These are phyloP conservation scores for Zymoseptoria ardabiliae DNA, from an alignment of 2,329 filamentous ascomycete genomes.

Conservation along the genomic window DNA sequence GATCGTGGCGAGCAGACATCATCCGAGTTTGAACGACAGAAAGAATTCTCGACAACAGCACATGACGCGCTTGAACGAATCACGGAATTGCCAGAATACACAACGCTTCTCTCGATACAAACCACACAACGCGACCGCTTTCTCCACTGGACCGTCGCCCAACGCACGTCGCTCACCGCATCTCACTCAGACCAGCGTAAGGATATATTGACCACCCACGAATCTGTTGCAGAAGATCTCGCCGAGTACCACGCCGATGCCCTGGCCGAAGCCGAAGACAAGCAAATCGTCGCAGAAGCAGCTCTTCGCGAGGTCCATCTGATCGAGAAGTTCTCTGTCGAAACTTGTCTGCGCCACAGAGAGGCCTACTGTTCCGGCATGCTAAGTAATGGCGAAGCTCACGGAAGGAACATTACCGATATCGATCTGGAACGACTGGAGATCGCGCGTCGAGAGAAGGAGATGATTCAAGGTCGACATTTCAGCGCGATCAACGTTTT, in stretches of 20 bases:
- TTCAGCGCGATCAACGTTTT: conserved; percentile 41
- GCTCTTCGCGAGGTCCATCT: conserved; percentile 36
- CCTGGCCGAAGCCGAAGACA: conserved; percentile 38
- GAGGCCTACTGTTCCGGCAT: conserved; percentile 41
- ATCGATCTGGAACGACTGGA: conserved; percentile 39
- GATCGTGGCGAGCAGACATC: neutral
- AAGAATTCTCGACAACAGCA: conserved; percentile 12
- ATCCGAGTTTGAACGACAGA: neutral
- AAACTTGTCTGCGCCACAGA: conserved; percentile 42
- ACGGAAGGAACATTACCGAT: conserved; percentile 35
- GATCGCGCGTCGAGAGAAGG: conserved; percentile 32
- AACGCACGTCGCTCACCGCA: conserved; percentile 15
- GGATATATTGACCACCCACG: conserved; percentile 15
- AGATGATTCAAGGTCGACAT: conserved; percentile 37
- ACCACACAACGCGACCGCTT: conserved; percentile 27
- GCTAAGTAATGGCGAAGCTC: conserved; percentile 23
- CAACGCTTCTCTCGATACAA: conserved; percentile 20
- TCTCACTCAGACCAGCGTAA: conserved; percentile 15
- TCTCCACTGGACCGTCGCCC: conserved; percentile 19
- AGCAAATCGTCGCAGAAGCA: conserved; percentile 37
- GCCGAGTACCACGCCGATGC: conserved; percentile 32
- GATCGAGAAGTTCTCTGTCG: conserved; percentile 36
- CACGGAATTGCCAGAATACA: conserved; percentile 22
- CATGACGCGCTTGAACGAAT: conserved; percentile 16
- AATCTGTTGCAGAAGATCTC: conserved; percentile 18